Evolutionary conservation across 1,284 basidiomycete species (phyloP).

Genomic region (Porodaedalea pini): DNA sequence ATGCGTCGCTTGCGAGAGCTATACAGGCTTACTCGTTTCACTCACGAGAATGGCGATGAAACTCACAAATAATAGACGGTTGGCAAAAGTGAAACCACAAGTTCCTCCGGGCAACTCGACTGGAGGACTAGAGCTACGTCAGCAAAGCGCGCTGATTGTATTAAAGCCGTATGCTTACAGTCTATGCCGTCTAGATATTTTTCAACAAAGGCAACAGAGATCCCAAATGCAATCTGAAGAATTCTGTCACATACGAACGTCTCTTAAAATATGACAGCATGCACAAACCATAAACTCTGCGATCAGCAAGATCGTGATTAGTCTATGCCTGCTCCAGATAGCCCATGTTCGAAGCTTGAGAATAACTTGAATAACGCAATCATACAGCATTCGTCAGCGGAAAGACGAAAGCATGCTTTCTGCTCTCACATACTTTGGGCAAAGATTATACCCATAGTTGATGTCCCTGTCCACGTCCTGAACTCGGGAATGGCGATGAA

Average conservation of each 20-base stretch:
- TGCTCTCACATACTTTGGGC: neutral
- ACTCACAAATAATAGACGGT: neutral
- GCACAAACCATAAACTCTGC: neutral
- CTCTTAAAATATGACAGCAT: neutral
- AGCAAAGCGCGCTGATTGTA: neutral
- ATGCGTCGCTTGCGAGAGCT: neutral
- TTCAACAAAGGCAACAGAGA: neutral
- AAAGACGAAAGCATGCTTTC: neutral
- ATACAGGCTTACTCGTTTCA: neutral
- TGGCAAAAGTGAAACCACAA: neutral
- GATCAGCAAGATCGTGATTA: neutral
- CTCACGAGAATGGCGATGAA: neutral
- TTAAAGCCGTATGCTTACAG: neutral
- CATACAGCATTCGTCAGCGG: neutral
- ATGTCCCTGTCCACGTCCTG: neutral
- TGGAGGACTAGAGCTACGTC: neutral
- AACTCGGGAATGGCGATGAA: neutral
- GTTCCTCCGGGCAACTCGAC: neutral
- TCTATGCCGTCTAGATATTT: neutral
- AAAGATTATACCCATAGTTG: neutral
- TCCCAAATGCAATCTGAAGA: neutral
- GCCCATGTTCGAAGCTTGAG: conserved; percentile 1
- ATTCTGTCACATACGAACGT: neutral
- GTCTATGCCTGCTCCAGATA: neutral
- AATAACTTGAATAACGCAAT: neutral